phyloP scores from a whole-genome alignment of 495 filamentous ascomycete species.

The Penicillium soppii region DNA sequence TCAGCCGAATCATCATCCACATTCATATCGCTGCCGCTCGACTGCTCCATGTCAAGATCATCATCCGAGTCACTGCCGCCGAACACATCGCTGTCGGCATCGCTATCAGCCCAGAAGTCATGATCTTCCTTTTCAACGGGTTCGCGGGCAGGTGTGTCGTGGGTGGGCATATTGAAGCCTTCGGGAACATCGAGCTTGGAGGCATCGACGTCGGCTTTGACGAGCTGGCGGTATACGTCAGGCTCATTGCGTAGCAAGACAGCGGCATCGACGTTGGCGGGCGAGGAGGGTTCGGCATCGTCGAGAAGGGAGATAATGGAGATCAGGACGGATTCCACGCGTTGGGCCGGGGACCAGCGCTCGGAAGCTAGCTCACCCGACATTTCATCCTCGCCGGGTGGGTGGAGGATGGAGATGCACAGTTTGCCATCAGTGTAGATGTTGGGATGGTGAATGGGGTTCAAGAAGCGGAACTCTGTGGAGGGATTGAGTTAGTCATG shows the following conservation, averaged over 20 bases:
- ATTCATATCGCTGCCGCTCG: slow-evolving; percentile 56
- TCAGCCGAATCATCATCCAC: slow-evolving; percentile 46
- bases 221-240: slow-evolving; percentile 64
- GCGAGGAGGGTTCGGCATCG: slow-evolving; percentile 87
- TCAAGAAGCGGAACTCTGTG: slow-evolving; percentile 75
- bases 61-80: slow-evolving; percentile 68
- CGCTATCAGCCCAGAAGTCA: slow-evolving; percentile 82
- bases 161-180: slow-evolving; percentile 80
- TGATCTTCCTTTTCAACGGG: slow-evolving; percentile 69
- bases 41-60: slow-evolving; percentile 56
- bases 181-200: slow-evolving; percentile 78
- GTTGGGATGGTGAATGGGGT: slow-evolving; percentile 88
- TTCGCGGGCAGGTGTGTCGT: slow-evolving; percentile 59
- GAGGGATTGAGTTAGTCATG: slow-evolving; percentile 6
- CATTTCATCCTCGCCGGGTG: slow-evolving; percentile 86
- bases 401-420: slow-evolving; percentile 95
- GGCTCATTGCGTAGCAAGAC: slow-evolving; percentile 77
- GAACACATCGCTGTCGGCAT: slow-evolving; percentile 74
- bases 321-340: slow-evolving; percentile 90
- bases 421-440: slow-evolving; percentile 87
- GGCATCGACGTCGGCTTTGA: slow-evolving; percentile 65
- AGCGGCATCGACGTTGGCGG: slow-evolving; percentile 92
- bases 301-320: slow-evolving; percentile 93
- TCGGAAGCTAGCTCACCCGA: slow-evolving; percentile 87
- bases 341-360: slow-evolving; percentile 89